Base-by-base conservation (phyloP, 148 eudicot genomes). In the Rhododendron ferrugineum region DNA sequence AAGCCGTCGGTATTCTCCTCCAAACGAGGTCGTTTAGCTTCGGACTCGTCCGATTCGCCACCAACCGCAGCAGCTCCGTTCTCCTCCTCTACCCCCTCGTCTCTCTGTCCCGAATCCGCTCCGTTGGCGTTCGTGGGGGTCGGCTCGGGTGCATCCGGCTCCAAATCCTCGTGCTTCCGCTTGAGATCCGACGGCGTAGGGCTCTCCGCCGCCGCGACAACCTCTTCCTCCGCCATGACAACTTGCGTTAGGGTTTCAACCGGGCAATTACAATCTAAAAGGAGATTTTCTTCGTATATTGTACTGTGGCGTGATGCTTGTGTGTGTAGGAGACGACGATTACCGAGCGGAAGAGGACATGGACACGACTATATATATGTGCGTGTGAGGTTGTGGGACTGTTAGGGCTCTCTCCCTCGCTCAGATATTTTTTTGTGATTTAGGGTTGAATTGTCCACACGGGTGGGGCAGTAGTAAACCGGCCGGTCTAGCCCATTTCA, bases 21-120 rank as follows among this genome's bases (percentile, higher is more conserved):
- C 79, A 95, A 56, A 54, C 95, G 95, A 84, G 92, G 93, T 15
- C 98, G 95, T 88, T 95, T 95, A 49, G 92, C 46, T 18, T 92
- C 93, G 72, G 73, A 60, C 73, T 81, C 83, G 49, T 81, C 83
- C 16, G 83, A 77, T 7, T 40, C 8, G 44, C 44, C 44, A 40
- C 44, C 44, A 50, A 50, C 89, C 11, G 18, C 92, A 26, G 83
- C 91, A 42, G 79, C 84, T 44, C 89, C 60, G 60, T 70, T 85
- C 11, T 68, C 42, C 28, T 46, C 85, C 22, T 5, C 50, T 13
- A 20, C 87, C 26, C 11, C 54, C 7, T 74, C 87, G 28, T 54
- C 70, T 11, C 30, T 66, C 14, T 83, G 70, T n/a, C 22, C 75
- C 84, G 72, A 28, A 9, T 82, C 90, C 40, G 87, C 26, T 50